phyloP scores from a whole-genome alignment of 352 stramenopile genomes.

The Globisporangium heterothallicum region DNA sequence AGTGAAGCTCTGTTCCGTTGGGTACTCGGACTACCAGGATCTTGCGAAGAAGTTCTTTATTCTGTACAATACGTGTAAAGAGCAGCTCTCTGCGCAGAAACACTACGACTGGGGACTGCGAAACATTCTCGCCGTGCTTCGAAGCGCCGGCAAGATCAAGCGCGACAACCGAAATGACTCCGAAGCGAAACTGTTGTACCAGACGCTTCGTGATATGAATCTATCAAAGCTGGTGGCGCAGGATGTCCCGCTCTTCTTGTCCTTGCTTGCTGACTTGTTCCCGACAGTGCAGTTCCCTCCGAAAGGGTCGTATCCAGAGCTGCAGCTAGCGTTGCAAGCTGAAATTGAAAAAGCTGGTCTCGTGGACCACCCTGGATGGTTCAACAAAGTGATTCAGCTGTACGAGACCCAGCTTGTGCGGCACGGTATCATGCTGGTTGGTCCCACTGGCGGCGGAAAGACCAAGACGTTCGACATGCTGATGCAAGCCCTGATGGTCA shows the following conservation, averaged over 20 bases:
- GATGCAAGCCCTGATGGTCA: conserved; percentile 90
- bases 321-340: conserved; percentile 82
- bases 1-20: conserved; percentile 91
- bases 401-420: conserved; percentile 98
- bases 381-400: conserved; percentile 96
- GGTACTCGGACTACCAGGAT: conserved; percentile 92
- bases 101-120: conserved; percentile 91
- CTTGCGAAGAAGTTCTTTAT: conserved; percentile 92
- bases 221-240: conserved; percentile 97
- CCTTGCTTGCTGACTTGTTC: conserved; percentile 95
- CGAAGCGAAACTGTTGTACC: conserved; percentile 86
- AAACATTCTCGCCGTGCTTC: conserved; percentile 88
- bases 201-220: conserved; percentile 96
- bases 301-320: conserved; percentile 95
- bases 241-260: conserved; percentile 97
- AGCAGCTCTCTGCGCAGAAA: conserved; percentile 89
- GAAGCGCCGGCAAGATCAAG: conserved; percentile 89
- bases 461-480: conserved; percentile 97
- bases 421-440: conserved; percentile 99
- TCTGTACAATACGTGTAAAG: conserved; percentile 89
- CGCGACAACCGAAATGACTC: conserved; percentile 84
- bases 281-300: conserved; percentile 86
- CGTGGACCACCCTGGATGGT: conserved; percentile 83
- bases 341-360: conserved; percentile 92
- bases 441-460: conserved; percentile 95